phyloP scores from a whole-genome alignment of 352 stramenopile species.

The Lagenidium giganteum region DNA sequence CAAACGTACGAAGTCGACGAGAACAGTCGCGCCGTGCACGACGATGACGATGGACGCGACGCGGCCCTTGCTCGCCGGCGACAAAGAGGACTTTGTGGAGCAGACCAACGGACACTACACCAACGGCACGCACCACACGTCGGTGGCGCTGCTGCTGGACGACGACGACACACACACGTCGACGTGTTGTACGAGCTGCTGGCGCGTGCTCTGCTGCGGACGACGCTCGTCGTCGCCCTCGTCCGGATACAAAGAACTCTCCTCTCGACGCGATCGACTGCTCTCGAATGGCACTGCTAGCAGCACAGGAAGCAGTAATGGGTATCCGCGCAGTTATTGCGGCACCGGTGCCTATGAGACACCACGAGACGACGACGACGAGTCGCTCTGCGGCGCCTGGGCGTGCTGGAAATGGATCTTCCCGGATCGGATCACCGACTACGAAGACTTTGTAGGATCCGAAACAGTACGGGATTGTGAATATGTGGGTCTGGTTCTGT shows the following conservation, averaged over 20 bases:
- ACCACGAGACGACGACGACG: constrained; percentile 1
- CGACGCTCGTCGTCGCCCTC: constrained; percentile 7
- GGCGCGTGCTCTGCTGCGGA: constrained; percentile 5
- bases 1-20: neutral
- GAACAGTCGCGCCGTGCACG: neutral
- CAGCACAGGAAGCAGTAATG: constrained; percentile 6
- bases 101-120: constrained; percentile 13
- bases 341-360: too few species aligned
- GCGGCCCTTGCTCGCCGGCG: constrained; percentile 35
- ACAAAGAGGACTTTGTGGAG: constrained; percentile 22
- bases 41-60: constrained; percentile 33
- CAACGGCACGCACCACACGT: constrained; percentile 5
- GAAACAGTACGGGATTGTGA: constrained; percentile 24
- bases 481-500: neutral
- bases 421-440: constrained; percentile 42
- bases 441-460: constrained; percentile 60
- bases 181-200: constrained; percentile 3
- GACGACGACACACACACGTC: neutral
- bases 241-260: constrained; percentile 8
- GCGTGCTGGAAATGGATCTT: constrained; percentile 65
- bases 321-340: too few species aligned
- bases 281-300: constrained; percentile 8
- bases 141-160: constrained; percentile 1
- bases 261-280: constrained; percentile 2
- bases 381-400: constrained; percentile 29